Evolutionary conservation across 1,284 basidiomycete genomes (phyloP).

Genomic region (Trametes polyzona): DNA sequence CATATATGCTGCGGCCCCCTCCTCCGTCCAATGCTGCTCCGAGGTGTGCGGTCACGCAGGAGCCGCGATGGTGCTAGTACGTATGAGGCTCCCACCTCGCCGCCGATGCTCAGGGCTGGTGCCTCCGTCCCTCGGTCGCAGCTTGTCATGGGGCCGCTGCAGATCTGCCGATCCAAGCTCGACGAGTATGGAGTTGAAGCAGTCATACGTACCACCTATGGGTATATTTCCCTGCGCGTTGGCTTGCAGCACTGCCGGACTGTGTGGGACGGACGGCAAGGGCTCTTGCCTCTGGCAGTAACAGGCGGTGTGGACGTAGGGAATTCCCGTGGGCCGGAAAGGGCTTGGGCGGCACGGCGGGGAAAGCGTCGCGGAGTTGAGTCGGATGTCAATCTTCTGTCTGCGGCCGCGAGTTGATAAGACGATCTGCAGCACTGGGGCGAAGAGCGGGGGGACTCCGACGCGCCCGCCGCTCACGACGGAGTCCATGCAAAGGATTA

Average conservation of each 20-base stretch:
- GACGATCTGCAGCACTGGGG: constrained; percentile 1
- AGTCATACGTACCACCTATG: constrained; percentile 2
- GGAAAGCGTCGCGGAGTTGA: constrained; percentile 19
- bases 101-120: background rate
- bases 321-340: background rate
- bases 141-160: constrained; percentile 14
- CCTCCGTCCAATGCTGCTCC: background rate
- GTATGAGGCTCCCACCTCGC: background rate
- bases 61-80: background rate
- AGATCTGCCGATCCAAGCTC: constrained; percentile 7
- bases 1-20: background rate
- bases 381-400: constrained; percentile 10
- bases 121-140: constrained; percentile 3
- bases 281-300: background rate
- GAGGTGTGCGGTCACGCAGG: background rate
- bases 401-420: constrained; percentile 2
- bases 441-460: background rate
- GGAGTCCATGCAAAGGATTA: background rate
- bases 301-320: background rate
- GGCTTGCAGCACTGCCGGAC: background rate
- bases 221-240: background rate
- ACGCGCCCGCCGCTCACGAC: background rate
- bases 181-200: background rate
- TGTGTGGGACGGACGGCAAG: background rate
- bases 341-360: background rate